phyloP scores from a whole-genome alignment of 192 early-diverging fungal species.

The Coemansia sp. region DNA sequence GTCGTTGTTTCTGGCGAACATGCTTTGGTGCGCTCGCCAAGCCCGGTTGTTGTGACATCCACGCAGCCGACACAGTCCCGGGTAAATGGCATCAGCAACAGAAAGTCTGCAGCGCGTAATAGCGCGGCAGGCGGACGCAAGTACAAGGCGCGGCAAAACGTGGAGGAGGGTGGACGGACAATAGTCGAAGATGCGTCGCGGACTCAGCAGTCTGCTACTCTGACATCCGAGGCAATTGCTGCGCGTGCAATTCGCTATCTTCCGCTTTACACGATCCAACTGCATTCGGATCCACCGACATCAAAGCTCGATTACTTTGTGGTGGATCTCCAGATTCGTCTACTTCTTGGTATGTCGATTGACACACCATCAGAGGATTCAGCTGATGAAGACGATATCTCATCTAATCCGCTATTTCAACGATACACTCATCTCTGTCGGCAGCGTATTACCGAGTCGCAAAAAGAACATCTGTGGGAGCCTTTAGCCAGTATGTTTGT shows the following conservation, averaged over 20 bases:
- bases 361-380: conserved; percentile 21
- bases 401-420: conserved; percentile 50
- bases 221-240: conserved; percentile 36
- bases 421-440: conserved; percentile 63
- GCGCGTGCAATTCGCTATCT: conserved; percentile 60
- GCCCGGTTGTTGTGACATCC: background rate
- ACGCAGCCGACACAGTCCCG: conserved; percentile 1
- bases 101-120: conserved; percentile 2
- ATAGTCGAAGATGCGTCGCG: conserved; percentile 22
- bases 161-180: conserved; percentile 21
- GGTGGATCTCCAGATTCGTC: conserved; percentile 65
- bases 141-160: conserved; percentile 1
- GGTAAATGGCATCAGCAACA: background rate
- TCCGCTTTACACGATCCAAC: conserved; percentile 71
- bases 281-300: conserved; percentile 40
- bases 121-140: background rate
- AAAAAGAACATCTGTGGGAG: conserved; percentile 72
- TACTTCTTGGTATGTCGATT: conserved; percentile 57
- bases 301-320: conserved; percentile 60
- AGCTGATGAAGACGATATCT: background rate
- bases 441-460: conserved; percentile 50
- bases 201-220: conserved; percentile 4
- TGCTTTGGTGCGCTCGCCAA: conserved; percentile 7
- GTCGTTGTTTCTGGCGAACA: background rate
- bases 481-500: conserved; percentile 66